Evolutionary conservation across 352 stramenopile genomes (phyloP).

Genomic region (Elongisporangium senticosum): DNA sequence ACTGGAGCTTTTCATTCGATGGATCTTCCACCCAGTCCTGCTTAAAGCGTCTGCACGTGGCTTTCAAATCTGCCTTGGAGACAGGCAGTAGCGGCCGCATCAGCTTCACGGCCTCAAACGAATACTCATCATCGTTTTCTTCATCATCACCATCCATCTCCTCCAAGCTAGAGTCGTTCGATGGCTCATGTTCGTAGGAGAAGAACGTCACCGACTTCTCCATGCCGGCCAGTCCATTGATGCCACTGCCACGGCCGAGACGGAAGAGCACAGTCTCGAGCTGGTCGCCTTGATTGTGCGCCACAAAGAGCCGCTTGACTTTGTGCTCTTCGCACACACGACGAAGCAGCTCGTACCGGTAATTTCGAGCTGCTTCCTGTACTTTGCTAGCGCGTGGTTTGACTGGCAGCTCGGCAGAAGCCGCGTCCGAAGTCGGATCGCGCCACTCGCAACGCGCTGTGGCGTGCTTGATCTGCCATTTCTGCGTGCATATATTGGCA

Average conservation of each 20-base stretch:
- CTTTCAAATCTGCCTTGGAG: conserved; percentile 52
- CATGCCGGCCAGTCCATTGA: conserved; percentile 76
- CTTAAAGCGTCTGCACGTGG: conserved; percentile 62
- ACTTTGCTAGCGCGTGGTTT: conserved; percentile 67
- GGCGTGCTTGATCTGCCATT: conserved; percentile 44
- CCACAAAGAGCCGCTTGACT: conserved; percentile 71
- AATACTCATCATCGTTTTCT: neutral
- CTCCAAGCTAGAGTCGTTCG: neutral
- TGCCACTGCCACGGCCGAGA: conserved; percentile 60
- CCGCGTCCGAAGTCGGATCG: neutral
- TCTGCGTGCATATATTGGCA: conserved; percentile 28
- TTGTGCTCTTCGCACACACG: conserved; percentile 40
- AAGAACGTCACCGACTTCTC: conserved; percentile 23
- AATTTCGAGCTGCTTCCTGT: conserved; percentile 60
- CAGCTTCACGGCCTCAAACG: conserved; percentile 16
- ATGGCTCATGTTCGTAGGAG: neutral
- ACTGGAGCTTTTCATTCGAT: conserved; percentile 70
- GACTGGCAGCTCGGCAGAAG: neutral
- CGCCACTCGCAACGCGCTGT: conserved; percentile 53
- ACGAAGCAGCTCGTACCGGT: conserved; percentile 60
- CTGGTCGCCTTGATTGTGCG: conserved; percentile 75
- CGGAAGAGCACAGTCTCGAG: conserved; percentile 80
- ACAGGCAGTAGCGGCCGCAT: conserved; percentile 59
- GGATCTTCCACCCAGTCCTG: conserved; percentile 82
- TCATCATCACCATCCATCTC: neutral